Evolutionary conservation across 2,329 filamentous ascomycete genomes (phyloP), one percentile per base, ranked within the genome.

Genomic region (Elsinoe australis): DNA sequence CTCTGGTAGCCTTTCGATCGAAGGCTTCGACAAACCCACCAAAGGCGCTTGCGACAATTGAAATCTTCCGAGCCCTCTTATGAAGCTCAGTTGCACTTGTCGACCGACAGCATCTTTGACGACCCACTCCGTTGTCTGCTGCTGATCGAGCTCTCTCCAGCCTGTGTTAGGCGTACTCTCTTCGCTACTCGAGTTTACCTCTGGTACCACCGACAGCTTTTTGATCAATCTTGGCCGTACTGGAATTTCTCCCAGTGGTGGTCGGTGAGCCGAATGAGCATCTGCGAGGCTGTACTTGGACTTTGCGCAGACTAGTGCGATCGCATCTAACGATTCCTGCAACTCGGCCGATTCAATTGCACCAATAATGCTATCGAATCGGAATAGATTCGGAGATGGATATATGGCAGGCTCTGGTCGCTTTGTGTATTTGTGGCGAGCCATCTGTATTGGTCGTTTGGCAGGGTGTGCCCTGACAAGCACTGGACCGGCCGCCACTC

Each of bases 271-370:
- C 26, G 71, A 73, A 58, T 82, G 79, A 58, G 81, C 77, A 56
- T 81, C 76, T 7, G 78, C 76, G 51, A 82, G 63, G 55, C 76
- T 80, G 57, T 80, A 65, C 54, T 72, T 73, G 60, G 75, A 81
- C 51, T 76, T 69, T 3, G 78, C 78, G 54, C 76, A 79, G 51
- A 82, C 80, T 55, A 80, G 76, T 18, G 78, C 76, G 54, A 82
- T 81, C 12, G 75, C 74, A 56, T 80, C 74, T 47, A 82, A 69
- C 7, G 77, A 77, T 10, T 65, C 64, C 52, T 73, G 67, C 38
- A 81, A 76, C 54, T 80, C 76, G 9, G 75, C 71, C 28, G 53
- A 50, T 49, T 79, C 74, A 49, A 79, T 74, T 21, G 75, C 73
- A 18, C 69, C 68, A 10, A 79, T 63, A 51, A 79, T 77, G 21